Evolutionary conservation across 2,329 filamentous ascomycete genomes (phyloP).

Genomic region (Ceratocystis lukuohia): DNA sequence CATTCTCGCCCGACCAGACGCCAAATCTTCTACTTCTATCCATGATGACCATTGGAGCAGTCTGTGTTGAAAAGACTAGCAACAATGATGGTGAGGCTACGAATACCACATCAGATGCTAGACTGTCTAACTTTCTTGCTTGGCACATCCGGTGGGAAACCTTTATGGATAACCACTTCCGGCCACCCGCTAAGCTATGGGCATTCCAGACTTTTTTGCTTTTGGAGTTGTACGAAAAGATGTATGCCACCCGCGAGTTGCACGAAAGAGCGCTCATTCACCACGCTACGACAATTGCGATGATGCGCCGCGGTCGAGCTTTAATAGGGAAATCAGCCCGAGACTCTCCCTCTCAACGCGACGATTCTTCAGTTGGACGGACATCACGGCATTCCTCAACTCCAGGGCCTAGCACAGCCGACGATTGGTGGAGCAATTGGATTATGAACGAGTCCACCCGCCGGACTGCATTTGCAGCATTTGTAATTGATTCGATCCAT

Average conservation of each 20-base stretch:
- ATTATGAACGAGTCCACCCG: slow-evolving; percentile 86
- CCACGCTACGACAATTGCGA: slow-evolving; percentile 83
- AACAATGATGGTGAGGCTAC: slow-evolving; percentile 57
- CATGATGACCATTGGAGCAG: slow-evolving; percentile 85
- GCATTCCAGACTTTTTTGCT: slow-evolving; percentile 84
- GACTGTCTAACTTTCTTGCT: slow-evolving; percentile 77
- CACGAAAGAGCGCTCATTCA: slow-evolving; percentile 95
- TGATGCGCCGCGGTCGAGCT: slow-evolving; percentile 88
- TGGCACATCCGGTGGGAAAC: slow-evolving; percentile 94
- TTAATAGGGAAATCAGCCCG: slow-evolving; percentile 70
- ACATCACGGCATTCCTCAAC: slow-evolving; percentile 47
- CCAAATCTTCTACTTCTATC: slow-evolving; percentile 73
- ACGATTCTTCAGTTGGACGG: slow-evolving; percentile 38
- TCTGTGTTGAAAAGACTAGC: slow-evolving; percentile 68
- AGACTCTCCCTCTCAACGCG: slow-evolving; percentile 66
- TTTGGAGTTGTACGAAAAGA: slow-evolving; percentile 91
- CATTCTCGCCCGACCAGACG: slow-evolving; percentile 76
- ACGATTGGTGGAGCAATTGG: slow-evolving; percentile 94
- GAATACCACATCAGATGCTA: slow-evolving; percentile 49
- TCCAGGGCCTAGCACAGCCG: slow-evolving; percentile 52
- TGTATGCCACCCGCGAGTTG: slow-evolving; percentile 82
- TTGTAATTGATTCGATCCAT: slow-evolving; percentile 89
- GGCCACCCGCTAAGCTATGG: slow-evolving; percentile 89
- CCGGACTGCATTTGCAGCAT: slow-evolving; percentile 82
- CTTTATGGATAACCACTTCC: slow-evolving; percentile 80